A percentile compares a stretch with the other conserved stretches of the same genome.
Evolutionary conservation across 2,329 filamentous ascomycete genomes (phyloP).

Genomic region (Paecilomyces variotii): DNA sequence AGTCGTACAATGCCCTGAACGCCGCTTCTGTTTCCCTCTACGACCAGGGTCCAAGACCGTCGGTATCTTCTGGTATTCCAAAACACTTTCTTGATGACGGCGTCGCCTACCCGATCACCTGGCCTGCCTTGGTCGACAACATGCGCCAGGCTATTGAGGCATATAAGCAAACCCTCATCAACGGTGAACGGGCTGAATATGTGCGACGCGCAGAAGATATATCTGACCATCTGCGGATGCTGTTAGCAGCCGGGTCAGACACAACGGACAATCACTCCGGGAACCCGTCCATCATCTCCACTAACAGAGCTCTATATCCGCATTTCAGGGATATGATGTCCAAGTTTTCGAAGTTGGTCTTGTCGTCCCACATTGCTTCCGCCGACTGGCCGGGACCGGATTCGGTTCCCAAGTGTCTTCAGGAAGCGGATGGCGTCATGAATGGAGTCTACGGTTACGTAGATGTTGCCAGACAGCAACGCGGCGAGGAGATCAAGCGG

Average conservation of each 20-base stretch:
- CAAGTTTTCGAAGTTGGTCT: conserved; percentile 96
- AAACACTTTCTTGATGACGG: conserved; percentile 87
- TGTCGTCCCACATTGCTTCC: conserved; percentile 94
- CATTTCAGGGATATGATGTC: conserved; percentile 99
- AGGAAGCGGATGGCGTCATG: conserved; percentile 94
- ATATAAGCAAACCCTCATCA: conserved; percentile 83
- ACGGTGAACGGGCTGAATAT: conserved; percentile 77
- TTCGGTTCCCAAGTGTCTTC: conserved; percentile 87
- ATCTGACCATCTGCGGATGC: conserved; percentile 84
- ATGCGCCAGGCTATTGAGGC: conserved; percentile 86
- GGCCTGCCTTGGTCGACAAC: conserved; percentile 82
- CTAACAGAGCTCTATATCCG: conserved; percentile 92
- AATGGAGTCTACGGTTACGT: conserved; percentile 94
- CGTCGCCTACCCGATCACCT: conserved; percentile 71
- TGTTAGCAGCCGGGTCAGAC: conserved; percentile 90
- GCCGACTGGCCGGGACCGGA: conserved; percentile 93
- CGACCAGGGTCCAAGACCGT: conserved; percentile 39
- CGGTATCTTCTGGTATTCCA: conserved; percentile 50
- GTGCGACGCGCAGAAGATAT: conserved; percentile 95
- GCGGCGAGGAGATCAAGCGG: conserved; percentile 87
- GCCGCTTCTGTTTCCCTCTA: conserved; percentile 49
- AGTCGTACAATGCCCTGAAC: conserved; percentile 34
- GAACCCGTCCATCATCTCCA: conserved; percentile 97
- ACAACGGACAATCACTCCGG: conserved; percentile 98
- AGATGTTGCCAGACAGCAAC: conserved; percentile 85